Percentiles rank a stretch among this genome's conserved stretches.
Conservation (phyloP, 148 eudicot species). For the Heliosperma pusillum region DNA sequence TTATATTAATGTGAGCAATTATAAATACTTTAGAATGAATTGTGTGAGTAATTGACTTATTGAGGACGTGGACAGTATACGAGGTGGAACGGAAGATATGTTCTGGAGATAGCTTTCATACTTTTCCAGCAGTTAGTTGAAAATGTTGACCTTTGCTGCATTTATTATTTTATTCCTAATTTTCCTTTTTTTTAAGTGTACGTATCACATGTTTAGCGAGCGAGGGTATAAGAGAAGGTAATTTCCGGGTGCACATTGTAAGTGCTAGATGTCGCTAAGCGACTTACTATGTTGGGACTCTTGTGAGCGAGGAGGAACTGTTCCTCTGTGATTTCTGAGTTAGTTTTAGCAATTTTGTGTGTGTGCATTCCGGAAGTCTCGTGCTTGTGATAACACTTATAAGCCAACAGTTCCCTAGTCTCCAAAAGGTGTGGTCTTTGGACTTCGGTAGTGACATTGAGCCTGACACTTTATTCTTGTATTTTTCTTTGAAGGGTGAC, state of each 20-base stretch:
- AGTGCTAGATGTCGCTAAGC: background rate
- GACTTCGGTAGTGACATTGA: slow-evolving; percentile 3
- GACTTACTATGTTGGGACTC: background rate
- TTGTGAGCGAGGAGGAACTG: background rate
- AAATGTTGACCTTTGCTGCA: background rate
- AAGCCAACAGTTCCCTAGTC: background rate
- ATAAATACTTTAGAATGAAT: background rate
- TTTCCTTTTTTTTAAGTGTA: background rate
- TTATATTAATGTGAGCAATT: slow-evolving; percentile 5
- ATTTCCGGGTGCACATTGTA: too few relatives aligned
- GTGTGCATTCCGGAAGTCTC: background rate
- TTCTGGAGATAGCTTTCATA: background rate
- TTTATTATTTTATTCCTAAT: background rate
- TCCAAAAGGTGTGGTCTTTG: background rate
- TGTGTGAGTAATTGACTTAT: background rate
- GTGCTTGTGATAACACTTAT: background rate
- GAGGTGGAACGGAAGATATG: background rate
- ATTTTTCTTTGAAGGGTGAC: background rate
- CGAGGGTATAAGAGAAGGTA: background rate
- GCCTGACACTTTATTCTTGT: background rate
- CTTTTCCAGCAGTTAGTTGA: background rate
- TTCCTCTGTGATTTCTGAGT: background rate
- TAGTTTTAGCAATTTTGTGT: background rate
- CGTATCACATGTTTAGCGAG: background rate
- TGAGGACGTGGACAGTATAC: background rate